These are phyloP conservation scores for Globisporangium alternatum DNA, from an alignment of 352 stramenopile species.

Conservation along the genomic window DNA sequence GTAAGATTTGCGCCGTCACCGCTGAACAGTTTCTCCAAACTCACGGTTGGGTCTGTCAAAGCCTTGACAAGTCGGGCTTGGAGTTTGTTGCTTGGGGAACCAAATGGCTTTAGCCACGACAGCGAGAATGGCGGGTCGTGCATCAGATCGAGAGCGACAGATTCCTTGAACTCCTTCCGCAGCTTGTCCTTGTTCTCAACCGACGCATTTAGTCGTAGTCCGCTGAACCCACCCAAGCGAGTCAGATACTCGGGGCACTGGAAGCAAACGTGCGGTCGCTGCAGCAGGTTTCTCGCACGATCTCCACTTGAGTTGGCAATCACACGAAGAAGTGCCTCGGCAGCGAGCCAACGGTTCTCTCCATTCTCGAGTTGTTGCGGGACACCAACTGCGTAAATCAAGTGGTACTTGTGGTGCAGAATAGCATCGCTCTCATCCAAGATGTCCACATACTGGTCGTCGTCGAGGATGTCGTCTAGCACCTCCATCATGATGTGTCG, in stretches of 20 bases:
- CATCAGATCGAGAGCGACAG: slow-evolving; percentile 61
- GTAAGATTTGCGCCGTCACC: slow-evolving; percentile 14
- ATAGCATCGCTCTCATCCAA: slow-evolving; percentile 90
- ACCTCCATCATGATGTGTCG: slow-evolving; percentile 16
- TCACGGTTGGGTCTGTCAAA: slow-evolving; percentile 32
- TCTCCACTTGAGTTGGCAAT: slow-evolving; percentile 15
- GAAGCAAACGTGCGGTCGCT: slow-evolving; percentile 34
- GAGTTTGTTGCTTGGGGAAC: background rate
- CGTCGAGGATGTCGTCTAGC: slow-evolving; percentile 41
- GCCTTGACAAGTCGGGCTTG: slow-evolving; percentile 28
- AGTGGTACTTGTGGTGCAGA: slow-evolving; percentile 84
- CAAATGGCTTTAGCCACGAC: slow-evolving; percentile 52
- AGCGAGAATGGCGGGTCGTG: slow-evolving; percentile 58
- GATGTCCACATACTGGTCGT: slow-evolving; percentile 65
- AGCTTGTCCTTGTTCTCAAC: slow-evolving; percentile 19
- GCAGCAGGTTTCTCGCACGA: slow-evolving; percentile 37
- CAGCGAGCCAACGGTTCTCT: slow-evolving; percentile 46
- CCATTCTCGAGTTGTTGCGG: slow-evolving; percentile 45
- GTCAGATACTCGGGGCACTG: slow-evolving; percentile 29
- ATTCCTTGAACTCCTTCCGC: slow-evolving; percentile 29
- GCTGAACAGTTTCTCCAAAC: slow-evolving; percentile 23
- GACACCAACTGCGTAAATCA: slow-evolving; percentile 81
- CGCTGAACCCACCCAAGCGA: slow-evolving; percentile 39
- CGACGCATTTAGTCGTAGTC: slow-evolving; percentile 36
- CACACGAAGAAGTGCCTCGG: slow-evolving; percentile 42